These are phyloP conservation scores for Starmerella cellae DNA, from an alignment of 805 yeast genomes.

Conservation along the genomic window DNA sequence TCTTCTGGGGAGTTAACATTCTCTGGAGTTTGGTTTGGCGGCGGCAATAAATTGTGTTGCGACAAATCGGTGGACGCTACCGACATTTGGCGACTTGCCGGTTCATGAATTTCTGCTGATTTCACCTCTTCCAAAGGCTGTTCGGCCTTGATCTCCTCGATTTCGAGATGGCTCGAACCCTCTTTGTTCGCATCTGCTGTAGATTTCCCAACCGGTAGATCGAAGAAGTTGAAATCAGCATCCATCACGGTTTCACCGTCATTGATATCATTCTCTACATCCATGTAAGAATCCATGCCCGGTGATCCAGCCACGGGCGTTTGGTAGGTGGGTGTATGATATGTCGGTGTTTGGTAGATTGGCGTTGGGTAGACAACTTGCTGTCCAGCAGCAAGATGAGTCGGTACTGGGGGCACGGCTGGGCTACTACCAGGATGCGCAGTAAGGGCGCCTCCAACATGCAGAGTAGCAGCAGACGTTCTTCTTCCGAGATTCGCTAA, in stretches of 20 bases:
- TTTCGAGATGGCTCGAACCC: constrained; percentile 9
- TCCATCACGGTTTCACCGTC: constrained; percentile 28
- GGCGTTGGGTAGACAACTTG: constrained; percentile 12
- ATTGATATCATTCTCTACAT: constrained; percentile 12
- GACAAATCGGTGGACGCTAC: no score
- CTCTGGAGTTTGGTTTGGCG: no score
- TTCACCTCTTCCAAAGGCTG: no score
- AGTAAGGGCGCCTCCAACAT: no score
- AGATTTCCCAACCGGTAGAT: constrained; percentile 14
- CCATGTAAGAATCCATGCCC: constrained; percentile 9
- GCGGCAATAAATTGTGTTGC: no score
- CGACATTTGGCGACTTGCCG: no score
- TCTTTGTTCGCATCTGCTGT: constrained; percentile 13
- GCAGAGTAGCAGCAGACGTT: no score
- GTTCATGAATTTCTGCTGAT: no score
- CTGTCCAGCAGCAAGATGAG: background rate
- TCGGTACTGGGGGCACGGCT: background rate
- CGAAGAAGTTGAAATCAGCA: constrained; percentile 35
- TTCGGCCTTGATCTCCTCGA: no score
- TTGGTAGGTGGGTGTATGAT: constrained; percentile 1
- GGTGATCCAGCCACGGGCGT: constrained; percentile 5
- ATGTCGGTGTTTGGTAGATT: constrained; percentile 11
- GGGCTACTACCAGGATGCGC: no score
- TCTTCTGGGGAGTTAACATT: no score
- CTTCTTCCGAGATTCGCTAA: no score